phyloP scores from a whole-genome alignment of 495 filamentous ascomycete species.

The Durotheca rogersii region DNA sequence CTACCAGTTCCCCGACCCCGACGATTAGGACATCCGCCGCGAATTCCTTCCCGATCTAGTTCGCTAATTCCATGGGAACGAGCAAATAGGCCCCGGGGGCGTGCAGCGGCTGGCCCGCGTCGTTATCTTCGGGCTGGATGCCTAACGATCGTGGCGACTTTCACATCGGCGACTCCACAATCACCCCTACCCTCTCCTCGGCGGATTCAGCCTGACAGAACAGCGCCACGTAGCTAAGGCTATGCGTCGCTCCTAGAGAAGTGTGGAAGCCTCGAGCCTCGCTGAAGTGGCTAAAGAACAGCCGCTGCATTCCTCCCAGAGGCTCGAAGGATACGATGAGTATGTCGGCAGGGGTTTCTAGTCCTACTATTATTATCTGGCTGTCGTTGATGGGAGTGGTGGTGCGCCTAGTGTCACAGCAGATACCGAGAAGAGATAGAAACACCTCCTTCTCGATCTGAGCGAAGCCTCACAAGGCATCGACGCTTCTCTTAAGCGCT shows the following conservation, averaged over 20 bases:
- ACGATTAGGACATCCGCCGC: slow-evolving; percentile 36
- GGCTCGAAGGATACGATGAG: slow-evolving; percentile 3
- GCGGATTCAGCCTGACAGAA: slow-evolving; percentile 15
- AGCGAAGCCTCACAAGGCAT: background rate
- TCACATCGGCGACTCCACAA: slow-evolving; percentile 25
- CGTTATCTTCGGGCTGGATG: slow-evolving; percentile 35
- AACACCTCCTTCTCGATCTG: slow-evolving; percentile 22
- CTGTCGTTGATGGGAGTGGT: slow-evolving; percentile 1
- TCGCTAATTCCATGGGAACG: slow-evolving; percentile 25
- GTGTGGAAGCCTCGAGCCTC: background rate
- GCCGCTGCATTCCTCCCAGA: slow-evolving; percentile 3
- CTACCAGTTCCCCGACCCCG: too few relatives aligned
- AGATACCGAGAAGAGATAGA: slow-evolving; percentile 32
- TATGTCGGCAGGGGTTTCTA: background rate
- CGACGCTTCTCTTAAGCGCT: background rate
- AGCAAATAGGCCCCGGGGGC: slow-evolving; percentile 43
- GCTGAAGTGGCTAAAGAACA: slow-evolving; percentile 11
- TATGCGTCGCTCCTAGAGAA: slow-evolving; percentile 16
- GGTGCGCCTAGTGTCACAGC: slow-evolving; percentile 24
- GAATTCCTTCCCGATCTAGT: slow-evolving; percentile 42
- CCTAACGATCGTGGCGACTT: slow-evolving; percentile 34
- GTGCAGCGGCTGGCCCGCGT: slow-evolving; percentile 34
- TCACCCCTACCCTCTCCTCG: slow-evolving; percentile 21
- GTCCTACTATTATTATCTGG: slow-evolving; percentile 20
- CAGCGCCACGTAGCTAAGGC: background rate